These are phyloP conservation scores for Cudoniella acicularis DNA, from an alignment of 495 filamentous ascomycete genomes.

Conservation along the genomic window DNA sequence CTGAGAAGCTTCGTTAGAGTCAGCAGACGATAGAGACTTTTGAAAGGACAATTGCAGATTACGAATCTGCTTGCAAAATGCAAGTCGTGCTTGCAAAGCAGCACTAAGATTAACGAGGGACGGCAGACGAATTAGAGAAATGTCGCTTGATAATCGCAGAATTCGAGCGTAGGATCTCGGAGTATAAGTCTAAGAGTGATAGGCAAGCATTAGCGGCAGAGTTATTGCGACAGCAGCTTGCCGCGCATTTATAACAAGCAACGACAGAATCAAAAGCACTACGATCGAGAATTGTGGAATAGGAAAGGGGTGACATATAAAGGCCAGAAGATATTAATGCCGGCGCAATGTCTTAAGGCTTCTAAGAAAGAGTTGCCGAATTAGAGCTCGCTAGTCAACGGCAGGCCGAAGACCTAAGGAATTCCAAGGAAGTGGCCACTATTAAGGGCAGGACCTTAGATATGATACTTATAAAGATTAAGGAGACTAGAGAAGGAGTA, in stretches of 20 bases:
- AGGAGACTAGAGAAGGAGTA: constrained; percentile 15
- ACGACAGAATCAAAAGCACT: constrained; percentile 16
- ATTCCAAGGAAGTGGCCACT: constrained; percentile 7
- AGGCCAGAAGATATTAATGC: constrained; percentile 11
- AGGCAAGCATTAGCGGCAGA: constrained; percentile 15
- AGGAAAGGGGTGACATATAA: constrained; percentile 16
- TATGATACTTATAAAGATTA: constrained; percentile 18
- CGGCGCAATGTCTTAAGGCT: constrained; percentile 13
- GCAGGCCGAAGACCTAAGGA: constrained; percentile 13
- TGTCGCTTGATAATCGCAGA: constrained; percentile 12
- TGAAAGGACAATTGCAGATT: constrained; percentile 18
- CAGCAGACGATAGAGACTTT: constrained; percentile 17
- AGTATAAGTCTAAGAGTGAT: constrained; percentile 16
- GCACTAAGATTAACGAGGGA: constrained; percentile 11
- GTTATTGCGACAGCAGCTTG: constrained; percentile 15
- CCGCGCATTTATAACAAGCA: constrained; percentile 13
- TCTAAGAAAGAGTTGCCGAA: constrained; percentile 13
- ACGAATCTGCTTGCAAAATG: constrained; percentile 10
- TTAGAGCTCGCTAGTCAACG: constrained; percentile 12
- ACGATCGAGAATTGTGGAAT: constrained; percentile 9
- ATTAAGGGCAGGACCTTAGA: constrained; percentile 12
- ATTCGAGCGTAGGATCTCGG: constrained; percentile 14
- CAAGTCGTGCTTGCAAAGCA: constrained; percentile 16
- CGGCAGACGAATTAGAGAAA: constrained; percentile 4
- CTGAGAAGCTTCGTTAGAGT: constrained; percentile 8